Percentiles rank a stretch among this genome's conserved stretches.
phyloP scores from a whole-genome alignment of 805 yeast species.

The Wickerhamiella sergipiensis region DNA sequence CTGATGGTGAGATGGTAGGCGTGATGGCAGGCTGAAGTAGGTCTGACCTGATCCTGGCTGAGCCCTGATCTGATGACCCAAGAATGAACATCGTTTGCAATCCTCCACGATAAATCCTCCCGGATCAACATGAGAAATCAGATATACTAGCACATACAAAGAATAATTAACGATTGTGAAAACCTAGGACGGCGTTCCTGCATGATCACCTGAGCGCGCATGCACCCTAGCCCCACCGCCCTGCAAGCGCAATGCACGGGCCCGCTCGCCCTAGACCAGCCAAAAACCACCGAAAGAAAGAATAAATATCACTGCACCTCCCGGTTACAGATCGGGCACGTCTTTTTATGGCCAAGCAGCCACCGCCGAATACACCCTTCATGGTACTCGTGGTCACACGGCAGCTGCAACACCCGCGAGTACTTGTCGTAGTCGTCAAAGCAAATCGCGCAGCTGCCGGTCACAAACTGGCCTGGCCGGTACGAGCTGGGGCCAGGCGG shows the following conservation, averaged over 20 bases:
- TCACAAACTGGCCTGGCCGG: conserved; percentile 13
- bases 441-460: conserved; percentile 48
- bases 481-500: neutral
- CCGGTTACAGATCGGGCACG: conserved; percentile 48
- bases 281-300: no score
- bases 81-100: no score
- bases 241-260: no score
- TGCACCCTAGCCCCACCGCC: neutral
- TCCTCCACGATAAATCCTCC: no score
- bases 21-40: no score
- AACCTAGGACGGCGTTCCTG: neutral
- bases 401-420: conserved; percentile 37
- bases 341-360: conserved; percentile 39
- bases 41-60: no score
- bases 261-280: no score
- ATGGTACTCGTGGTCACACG: conserved; percentile 51
- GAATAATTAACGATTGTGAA: no score
- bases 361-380: conserved; percentile 44
- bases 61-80: no score
- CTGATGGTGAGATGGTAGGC: no score
- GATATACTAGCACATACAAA: no score
- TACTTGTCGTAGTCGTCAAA: conserved; percentile 39
- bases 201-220: neutral
- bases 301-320: conserved; percentile 12
- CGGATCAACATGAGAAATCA: no score